Percentiles rank a stretch among this genome's conserved stretches.
phyloP scores from a whole-genome alignment of 371 early-diverging fungal species.

The Mortierella sp. region DNA sequence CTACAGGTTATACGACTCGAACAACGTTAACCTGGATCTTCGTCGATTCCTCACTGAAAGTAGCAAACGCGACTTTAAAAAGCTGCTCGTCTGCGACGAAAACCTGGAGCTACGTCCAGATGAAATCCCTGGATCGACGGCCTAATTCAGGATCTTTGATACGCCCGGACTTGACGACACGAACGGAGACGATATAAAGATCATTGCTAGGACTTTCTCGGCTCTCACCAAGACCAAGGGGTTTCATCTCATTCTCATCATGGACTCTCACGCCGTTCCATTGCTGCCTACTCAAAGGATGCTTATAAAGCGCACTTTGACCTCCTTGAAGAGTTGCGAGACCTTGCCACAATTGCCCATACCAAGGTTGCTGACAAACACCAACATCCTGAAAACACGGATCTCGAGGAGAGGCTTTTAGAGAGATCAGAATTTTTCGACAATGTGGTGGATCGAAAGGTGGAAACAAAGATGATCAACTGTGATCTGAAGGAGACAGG shows the following conservation, averaged over 20 bases:
- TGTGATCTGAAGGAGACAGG: neutral
- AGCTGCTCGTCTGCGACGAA: neutral
- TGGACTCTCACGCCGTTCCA: neutral
- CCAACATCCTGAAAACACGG: neutral
- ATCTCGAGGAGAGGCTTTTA: neutral
- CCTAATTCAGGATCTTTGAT: neutral
- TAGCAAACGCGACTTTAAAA: neutral
- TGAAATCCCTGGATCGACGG: neutral
- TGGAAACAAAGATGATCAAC: neutral
- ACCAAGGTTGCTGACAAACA: neutral
- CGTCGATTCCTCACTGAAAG: neutral
- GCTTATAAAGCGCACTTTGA: neutral
- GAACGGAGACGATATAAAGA: conserved; percentile 1
- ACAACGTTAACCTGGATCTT: neutral
- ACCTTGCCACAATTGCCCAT: neutral
- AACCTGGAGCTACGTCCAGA: neutral
- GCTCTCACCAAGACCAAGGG: neutral
- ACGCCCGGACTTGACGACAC: conserved; percentile 10
- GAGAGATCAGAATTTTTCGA: neutral
- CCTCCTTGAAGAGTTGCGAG: neutral
- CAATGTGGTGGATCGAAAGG: neutral
- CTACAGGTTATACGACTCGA: neutral
- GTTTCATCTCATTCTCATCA: conserved; percentile 4
- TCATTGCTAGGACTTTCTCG: conserved; percentile 1
- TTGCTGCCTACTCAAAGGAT: neutral